Evolutionary conservation across 805 yeast species (phyloP), one percentile per base, ranked within the genome.

Genomic region (fission yeast (Schizosaccharomyces pombe)): DNA sequence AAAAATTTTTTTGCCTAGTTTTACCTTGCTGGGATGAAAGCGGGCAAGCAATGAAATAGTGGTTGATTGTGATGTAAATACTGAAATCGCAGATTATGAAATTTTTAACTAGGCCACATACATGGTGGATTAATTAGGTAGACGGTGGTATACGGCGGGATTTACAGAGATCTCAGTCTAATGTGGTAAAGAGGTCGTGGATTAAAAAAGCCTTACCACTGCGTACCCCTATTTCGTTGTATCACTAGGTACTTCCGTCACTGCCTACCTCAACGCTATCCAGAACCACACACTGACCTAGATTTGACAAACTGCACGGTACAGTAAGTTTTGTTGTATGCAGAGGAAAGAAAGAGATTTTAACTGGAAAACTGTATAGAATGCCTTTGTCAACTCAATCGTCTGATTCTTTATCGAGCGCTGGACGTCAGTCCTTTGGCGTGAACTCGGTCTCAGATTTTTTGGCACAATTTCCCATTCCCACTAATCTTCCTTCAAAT

Each of bases 351-450:
- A 37, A 6, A 37, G 3, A 9, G n/a, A 37, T 24, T 37, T 37
- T 16, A 19, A 37, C n/a, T 6, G n/a, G 1, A 16, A 37, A 9
- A 12, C 6, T 1, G 22, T 37, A 37, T 14, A 37, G 43, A 37
- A 37, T 37, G 43, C 43, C 43, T 37, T 37, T 37, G 43, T 37
- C 43, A 37, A 19, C 43, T 37, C 43, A 37, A 37, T 37, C 43
- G 14, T 9, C 43, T 8, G 43, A 37, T 9, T 37, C 43, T 37
- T 37, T 37, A 37, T 14, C 49, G 26, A 26, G 30, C 49, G 6
- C 49, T 14, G 30, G 49, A 16, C 28, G 49, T 22, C 49, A 43
- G 26, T 43, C 49, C 5, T 22, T 43, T 26, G 49, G 49, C 49
- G 30, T 43, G 28, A 26, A 19, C 26, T 43, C 49, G 19, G 49